Evolutionary conservation across 2,329 filamentous ascomycete species (phyloP).

Genomic region (Gnomoniopsis sp.): DNA sequence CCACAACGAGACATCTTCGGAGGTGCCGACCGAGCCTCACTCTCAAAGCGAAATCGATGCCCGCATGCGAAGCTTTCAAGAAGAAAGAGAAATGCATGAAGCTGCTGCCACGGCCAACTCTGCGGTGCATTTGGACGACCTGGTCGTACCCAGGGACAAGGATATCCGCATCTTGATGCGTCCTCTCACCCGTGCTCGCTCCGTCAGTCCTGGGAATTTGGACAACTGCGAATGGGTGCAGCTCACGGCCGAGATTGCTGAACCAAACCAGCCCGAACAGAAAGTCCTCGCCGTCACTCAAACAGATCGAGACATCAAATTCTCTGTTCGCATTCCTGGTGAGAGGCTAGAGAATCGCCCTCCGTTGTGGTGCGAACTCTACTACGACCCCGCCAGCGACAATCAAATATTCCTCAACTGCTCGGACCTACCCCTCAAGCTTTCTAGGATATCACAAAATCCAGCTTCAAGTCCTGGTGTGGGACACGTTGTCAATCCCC

Average conservation of each 20-base stretch:
- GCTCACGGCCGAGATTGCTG: conserved; percentile 51
- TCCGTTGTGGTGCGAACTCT: conserved; percentile 57
- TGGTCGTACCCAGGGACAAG: conserved; percentile 40
- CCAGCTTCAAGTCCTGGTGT: conserved; percentile 32
- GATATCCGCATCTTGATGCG: conserved; percentile 57
- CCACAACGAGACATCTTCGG: conserved; percentile 25
- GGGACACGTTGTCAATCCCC: conserved; percentile 36
- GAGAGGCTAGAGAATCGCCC: conserved; percentile 42
- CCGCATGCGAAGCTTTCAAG: conserved; percentile 43
- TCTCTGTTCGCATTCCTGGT: conserved; percentile 53
- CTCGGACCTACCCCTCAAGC: conserved; percentile 50
- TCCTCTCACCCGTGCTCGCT: conserved; percentile 49
- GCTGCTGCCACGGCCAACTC: conserved; percentile 32
- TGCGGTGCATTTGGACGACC: conserved; percentile 50
- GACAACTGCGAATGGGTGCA: conserved; percentile 57
- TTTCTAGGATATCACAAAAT: conserved; percentile 43
- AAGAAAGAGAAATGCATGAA: conserved; percentile 37
- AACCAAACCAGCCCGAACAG: conserved; percentile 48
- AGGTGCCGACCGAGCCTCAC: conserved; percentile 44
- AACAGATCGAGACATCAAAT: conserved; percentile 58
- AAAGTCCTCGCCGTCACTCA: conserved; percentile 59
- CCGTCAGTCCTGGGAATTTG: conserved; percentile 50
- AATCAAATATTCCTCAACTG: conserved; percentile 54
- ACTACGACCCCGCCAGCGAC: conserved; percentile 58
- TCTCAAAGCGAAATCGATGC: conserved; percentile 53